Evolutionary conservation across 306 rosid genomes (phyloP).

Genomic region (Cotoneaster glaucophyllus): DNA sequence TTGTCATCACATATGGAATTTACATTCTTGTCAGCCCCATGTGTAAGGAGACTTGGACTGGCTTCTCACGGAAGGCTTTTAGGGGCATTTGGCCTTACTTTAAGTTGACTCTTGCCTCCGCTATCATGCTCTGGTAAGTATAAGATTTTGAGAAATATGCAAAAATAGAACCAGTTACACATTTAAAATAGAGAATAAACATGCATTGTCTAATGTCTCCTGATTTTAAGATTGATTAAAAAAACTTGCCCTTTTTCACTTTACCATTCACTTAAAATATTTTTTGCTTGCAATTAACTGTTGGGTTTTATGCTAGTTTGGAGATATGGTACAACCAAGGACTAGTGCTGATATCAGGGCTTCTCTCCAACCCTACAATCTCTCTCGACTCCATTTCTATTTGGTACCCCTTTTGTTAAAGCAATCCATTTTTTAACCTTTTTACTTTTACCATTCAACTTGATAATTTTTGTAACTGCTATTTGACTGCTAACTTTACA

Average conservation of each 20-base stretch:
- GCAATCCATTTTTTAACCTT: background rate
- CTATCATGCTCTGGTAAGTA: conserved; percentile 60
- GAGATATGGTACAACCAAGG: conserved; percentile 83
- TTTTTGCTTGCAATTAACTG: background rate
- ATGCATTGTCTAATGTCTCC: too few relatives aligned
- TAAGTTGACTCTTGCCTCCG: conserved; percentile 63
- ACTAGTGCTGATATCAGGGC: conserved; percentile 66
- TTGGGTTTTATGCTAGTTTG: conserved; percentile 33
- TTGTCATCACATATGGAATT: conserved; percentile 32
- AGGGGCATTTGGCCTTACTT: conserved; percentile 68
- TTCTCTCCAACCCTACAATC: conserved; percentile 52
- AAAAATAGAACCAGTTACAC: too few relatives aligned
- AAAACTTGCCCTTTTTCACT: background rate
- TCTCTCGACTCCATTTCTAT: conserved; percentile 54
- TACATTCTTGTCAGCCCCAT: conserved; percentile 56
- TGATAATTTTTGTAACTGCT: background rate
- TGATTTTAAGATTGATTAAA: too few relatives aligned
- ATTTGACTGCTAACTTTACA: background rate
- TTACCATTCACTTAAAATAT: background rate
- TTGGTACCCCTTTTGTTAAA: conserved; percentile 23
- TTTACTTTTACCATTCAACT: background rate
- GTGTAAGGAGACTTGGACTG: conserved; percentile 71
- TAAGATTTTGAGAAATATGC: background rate
- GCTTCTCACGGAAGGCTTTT: conserved; percentile 49
- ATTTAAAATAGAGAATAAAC: too few relatives aligned